Evolutionary conservation across 2,329 filamentous ascomycete species (phyloP).

Genomic region (Tolypocladium nubicola): DNA sequence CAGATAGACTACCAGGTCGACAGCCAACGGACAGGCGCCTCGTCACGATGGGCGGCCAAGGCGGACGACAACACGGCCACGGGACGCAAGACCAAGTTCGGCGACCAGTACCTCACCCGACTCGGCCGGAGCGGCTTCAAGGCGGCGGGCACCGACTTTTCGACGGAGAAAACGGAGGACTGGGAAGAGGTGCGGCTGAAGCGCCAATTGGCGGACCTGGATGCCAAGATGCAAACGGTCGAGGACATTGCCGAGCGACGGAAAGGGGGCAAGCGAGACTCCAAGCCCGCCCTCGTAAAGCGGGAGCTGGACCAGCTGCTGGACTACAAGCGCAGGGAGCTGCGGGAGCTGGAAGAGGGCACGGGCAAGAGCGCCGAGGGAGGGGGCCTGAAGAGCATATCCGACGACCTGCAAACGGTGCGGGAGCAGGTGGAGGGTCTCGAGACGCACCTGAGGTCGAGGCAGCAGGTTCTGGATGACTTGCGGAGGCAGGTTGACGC

Average conservation of each 20-base stretch:
- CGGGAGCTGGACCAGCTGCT: constrained; percentile 86
- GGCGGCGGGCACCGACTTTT: constrained; percentile 83
- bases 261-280: constrained; percentile 55
- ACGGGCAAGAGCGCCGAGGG: constrained; percentile 59
- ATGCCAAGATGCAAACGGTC: constrained; percentile 76
- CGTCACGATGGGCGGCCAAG: constrained; percentile 68
- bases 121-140: constrained; percentile 77
- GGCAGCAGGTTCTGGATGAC: constrained; percentile 67
- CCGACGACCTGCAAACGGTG: constrained; percentile 82
- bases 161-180: constrained; percentile 74
- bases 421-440: constrained; percentile 88
- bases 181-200: constrained; percentile 96
- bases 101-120: constrained; percentile 88
- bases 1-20: constrained; percentile 95
- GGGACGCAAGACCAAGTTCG: constrained; percentile 92
- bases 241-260: constrained; percentile 61
- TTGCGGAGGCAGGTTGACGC: constrained; percentile 76
- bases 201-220: constrained; percentile 82
- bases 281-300: constrained; percentile 85
- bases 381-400: constrained; percentile 62
- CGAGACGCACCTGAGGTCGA: constrained; percentile 67
- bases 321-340: constrained; percentile 81
- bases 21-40: constrained; percentile 51
- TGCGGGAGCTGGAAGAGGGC: constrained; percentile 65
- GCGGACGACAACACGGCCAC: constrained; percentile 72